Conservation (phyloP, 306 rosid genomes). For the Vigna nakashimae region DNA sequence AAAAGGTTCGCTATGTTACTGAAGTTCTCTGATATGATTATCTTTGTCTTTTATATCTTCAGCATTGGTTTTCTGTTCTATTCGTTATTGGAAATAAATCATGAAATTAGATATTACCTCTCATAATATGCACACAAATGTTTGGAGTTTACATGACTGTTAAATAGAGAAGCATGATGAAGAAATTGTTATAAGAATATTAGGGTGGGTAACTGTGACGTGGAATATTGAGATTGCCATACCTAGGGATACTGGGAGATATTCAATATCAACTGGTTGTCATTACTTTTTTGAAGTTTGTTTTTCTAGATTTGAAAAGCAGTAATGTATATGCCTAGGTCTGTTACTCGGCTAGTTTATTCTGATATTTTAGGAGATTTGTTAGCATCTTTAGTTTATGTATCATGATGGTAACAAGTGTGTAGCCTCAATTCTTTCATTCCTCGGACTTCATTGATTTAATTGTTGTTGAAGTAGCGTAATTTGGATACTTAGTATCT, state of each 20-base stretch:
- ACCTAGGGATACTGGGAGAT: no score
- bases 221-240: no score
- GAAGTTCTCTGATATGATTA: conserved; percentile 35
- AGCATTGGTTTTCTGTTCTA: conserved; percentile 30
- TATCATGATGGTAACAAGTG: not conserved
- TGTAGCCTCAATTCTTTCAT: not conserved
- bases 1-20: conserved; percentile 55
- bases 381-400: not conserved
- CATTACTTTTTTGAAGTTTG: not conserved
- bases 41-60: conserved; percentile 2
- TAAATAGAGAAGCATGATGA: not conserved
- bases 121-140: not conserved
- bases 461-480: conserved; percentile 18
- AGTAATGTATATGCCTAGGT: not conserved
- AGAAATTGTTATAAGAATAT: not conserved
- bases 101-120: conserved; percentile 11
- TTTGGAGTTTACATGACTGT: no score
- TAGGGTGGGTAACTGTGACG: not conserved
- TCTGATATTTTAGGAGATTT: not conserved
- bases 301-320: not conserved
- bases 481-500: not conserved
- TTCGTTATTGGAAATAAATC: conserved; percentile 4
- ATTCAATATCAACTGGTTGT: no score
- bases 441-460: not conserved
- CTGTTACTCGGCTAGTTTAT: not conserved